Percentiles rank a stretch among this genome's conserved stretches.
These are phyloP conservation scores for Lactarius sanguifluus DNA, from an alignment of 768 basidiomycete species.

Conservation along the genomic window DNA sequence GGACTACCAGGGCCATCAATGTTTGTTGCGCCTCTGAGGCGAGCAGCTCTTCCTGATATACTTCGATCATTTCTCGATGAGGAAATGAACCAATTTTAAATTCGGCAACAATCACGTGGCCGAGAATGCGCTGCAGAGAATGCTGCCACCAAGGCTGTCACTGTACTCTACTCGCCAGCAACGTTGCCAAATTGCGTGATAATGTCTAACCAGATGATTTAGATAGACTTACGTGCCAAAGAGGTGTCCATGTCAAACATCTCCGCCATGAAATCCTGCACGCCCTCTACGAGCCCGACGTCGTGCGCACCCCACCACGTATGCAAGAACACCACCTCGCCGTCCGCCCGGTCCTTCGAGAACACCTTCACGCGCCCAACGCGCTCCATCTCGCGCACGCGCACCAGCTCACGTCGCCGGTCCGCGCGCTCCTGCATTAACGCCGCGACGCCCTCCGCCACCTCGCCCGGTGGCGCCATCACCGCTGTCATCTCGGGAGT, in stretches of 20 bases:
- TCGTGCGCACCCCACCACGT: slow-evolving; percentile 60
- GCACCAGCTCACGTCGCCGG: slow-evolving; percentile 47
- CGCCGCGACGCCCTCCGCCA: slow-evolving; percentile 41
- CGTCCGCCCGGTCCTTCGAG: slow-evolving; percentile 36
- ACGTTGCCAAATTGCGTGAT: not conserved
- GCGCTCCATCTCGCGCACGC: slow-evolving; percentile 44
- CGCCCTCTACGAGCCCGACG: slow-evolving; percentile 61
- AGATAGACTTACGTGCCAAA: not conserved
- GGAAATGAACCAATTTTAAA: too few relatives aligned
- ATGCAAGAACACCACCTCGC: slow-evolving; percentile 57
- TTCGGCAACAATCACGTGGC: too few relatives aligned
- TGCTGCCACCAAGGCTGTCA: too few relatives aligned
- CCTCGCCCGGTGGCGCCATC: slow-evolving; percentile 40
- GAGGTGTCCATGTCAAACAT: slow-evolving; percentile 31
- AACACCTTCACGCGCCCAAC: slow-evolving; percentile 60
- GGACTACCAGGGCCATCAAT: too few relatives aligned
- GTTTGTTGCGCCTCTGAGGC: too few relatives aligned
- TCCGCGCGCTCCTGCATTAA: slow-evolving; percentile 43
- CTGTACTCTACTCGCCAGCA: not conserved
- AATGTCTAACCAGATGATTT: not conserved
- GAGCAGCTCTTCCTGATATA: too few relatives aligned
- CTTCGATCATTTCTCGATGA: too few relatives aligned
- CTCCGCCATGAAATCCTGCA: slow-evolving; percentile 55
- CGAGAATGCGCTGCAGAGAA: too few relatives aligned
- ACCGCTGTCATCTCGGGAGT: slow-evolving; percentile 33